Evolutionary conservation across 192 early-diverging fungal genomes (phyloP).

Genomic region (Umbelopsis sp.): DNA sequence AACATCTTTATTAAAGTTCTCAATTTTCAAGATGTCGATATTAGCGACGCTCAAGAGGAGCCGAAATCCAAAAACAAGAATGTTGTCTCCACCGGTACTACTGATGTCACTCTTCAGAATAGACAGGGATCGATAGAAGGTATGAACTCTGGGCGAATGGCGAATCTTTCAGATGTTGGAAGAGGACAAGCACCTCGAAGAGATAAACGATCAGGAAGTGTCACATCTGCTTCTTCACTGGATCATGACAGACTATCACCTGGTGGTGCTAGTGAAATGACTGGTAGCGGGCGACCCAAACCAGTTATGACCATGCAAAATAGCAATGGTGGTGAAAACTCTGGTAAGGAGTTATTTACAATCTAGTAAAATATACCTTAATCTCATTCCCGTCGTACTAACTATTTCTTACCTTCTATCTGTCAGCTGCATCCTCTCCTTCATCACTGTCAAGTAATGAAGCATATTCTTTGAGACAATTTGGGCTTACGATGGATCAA

Average conservation of each 20-base stretch:
- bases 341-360: not conserved
- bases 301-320: not conserved
- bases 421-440: slow-evolving; percentile 5
- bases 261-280: not conserved
- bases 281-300: not conserved
- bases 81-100: not conserved
- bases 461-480: slow-evolving; percentile 25
- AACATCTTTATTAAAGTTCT: slow-evolving; percentile 9
- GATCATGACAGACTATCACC: not conserved
- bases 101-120: not conserved
- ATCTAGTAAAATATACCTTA: not conserved
- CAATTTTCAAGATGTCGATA: not conserved
- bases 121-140: not conserved
- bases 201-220: not conserved
- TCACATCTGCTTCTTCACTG: not conserved
- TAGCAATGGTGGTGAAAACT: not conserved
- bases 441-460: slow-evolving; percentile 16
- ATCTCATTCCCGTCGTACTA: not conserved
- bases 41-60: not conserved
- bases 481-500: slow-evolving; percentile 21
- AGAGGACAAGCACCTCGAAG: slow-evolving; percentile 6
- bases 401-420: not conserved
- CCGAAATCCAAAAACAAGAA: not conserved
- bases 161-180: slow-evolving; percentile 15
- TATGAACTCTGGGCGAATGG: not conserved